Conservation (phyloP, 495 filamentous ascomycete species). For the Diplogelasinospora grovesii region DNA sequence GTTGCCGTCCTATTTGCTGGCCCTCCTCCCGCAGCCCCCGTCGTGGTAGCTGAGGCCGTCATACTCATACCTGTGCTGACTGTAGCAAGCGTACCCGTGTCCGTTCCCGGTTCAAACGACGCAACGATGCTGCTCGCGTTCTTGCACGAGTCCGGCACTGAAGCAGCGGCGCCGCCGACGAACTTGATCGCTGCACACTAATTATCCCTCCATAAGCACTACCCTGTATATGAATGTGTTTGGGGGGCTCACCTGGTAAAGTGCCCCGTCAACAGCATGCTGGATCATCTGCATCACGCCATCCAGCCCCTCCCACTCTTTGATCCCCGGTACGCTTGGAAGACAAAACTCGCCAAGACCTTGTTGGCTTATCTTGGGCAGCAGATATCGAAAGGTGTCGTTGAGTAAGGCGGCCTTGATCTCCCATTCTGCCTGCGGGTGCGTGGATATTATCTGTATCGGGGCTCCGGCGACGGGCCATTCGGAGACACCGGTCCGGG, state of each 20-base stretch:
- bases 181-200: conserved; percentile 1
- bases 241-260: conserved; percentile 4
- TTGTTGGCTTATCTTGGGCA: conserved; percentile 6
- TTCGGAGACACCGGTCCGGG: conserved; percentile 7
- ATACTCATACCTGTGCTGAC: too few species aligned
- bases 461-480: conserved; percentile 16
- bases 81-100: too few species aligned
- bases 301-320: conserved; percentile 12
- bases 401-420: conserved; percentile 13
- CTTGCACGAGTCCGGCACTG: not conserved
- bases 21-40: too few species aligned
- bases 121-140: not conserved
- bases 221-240: too few species aligned
- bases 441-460: conserved; percentile 12
- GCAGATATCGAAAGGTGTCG: conserved; percentile 12
- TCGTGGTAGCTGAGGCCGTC: too few species aligned
- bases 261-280: conserved; percentile 15
- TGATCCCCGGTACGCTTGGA: conserved; percentile 7
- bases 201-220: too few species aligned
- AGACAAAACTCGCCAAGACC: conserved; percentile 19
- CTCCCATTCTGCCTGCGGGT: conserved; percentile 13
- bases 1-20: too few species aligned
- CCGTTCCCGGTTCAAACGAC: not conserved
- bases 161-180: not conserved
- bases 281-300: conserved; percentile 19